Conservation (phyloP, 1,284 basidiomycete species). For the Heterobasidion annosum region DNA sequence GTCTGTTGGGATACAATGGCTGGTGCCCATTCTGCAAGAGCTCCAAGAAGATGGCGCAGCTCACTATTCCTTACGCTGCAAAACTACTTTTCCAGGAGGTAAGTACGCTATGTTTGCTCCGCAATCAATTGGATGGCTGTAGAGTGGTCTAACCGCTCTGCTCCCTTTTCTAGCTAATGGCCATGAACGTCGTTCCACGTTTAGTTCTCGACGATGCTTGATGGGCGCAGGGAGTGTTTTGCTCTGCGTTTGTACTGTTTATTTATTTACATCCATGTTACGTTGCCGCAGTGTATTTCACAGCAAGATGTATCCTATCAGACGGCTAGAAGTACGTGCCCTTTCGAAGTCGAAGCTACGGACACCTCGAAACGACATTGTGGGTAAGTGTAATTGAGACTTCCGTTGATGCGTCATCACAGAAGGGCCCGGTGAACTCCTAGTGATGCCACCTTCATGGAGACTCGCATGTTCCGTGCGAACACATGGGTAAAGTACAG, state of each 20-base stretch:
- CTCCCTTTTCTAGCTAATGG: slow-evolving; percentile 61
- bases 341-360: not conserved
- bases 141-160: slow-evolving; percentile 1
- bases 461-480: not conserved
- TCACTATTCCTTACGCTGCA: slow-evolving; percentile 98
- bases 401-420: not conserved
- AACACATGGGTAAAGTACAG: not conserved
- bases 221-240: slow-evolving; percentile 12
- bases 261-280: not conserved
- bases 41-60: slow-evolving; percentile 90
- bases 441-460: not conserved
- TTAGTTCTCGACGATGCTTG: slow-evolving; percentile 76
- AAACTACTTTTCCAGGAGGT: slow-evolving; percentile 98
- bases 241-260: not conserved
- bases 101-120: slow-evolving; percentile 16
- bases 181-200: slow-evolving; percentile 89
- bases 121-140: not conserved
- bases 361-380: not conserved
- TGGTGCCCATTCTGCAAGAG: slow-evolving; percentile 97
- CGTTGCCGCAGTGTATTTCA: not conserved
- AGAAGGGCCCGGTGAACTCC: not conserved
- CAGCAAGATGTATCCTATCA: not conserved
- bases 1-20: slow-evolving; percentile 93
- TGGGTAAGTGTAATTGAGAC: not conserved
- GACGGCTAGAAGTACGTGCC: not conserved